phyloP scores from a whole-genome alignment of 1,284 basidiomycete species.

The Cutaneotrichosporon arboriforme region DNA sequence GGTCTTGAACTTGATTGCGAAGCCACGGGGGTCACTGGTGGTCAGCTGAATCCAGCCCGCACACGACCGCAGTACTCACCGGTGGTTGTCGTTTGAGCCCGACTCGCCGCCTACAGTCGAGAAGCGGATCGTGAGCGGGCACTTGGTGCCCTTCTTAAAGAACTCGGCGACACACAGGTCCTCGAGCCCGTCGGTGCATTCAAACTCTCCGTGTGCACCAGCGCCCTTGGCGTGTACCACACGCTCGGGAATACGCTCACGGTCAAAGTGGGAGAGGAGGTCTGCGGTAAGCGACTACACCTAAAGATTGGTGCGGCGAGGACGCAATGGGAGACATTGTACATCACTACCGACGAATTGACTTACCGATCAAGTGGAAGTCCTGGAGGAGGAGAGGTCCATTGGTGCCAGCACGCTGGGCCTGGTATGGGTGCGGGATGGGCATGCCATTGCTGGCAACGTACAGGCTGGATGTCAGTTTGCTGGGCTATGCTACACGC shows the following conservation, averaged over 20 bases:
- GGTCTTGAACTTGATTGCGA: slow-evolving; percentile 83
- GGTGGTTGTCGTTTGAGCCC: slow-evolving; percentile 79
- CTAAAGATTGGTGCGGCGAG: background rate
- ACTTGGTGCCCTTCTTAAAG: slow-evolving; percentile 69
- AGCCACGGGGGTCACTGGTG: slow-evolving; percentile 73
- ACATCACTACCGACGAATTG: too few species aligned
- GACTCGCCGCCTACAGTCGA: slow-evolving; percentile 61
- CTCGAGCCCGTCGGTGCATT: slow-evolving; percentile 73
- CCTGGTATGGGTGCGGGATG: slow-evolving; percentile 57
- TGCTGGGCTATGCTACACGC: background rate
- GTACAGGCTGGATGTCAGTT: slow-evolving; percentile 52
- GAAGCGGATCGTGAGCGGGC: slow-evolving; percentile 49
- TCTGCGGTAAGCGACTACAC: slow-evolving; percentile 35
- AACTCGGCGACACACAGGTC: slow-evolving; percentile 71
- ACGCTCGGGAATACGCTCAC: slow-evolving; percentile 92
- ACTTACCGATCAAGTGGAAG: slow-evolving; percentile 44
- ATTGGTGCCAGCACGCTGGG: slow-evolving; percentile 65
- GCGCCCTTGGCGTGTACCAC: slow-evolving; percentile 57
- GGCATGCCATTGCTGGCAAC: slow-evolving; percentile 76
- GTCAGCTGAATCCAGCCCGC: background rate
- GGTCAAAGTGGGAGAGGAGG: slow-evolving; percentile 82
- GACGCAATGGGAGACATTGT: background rate
- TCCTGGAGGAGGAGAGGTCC: slow-evolving; percentile 86
- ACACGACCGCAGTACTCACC: too few species aligned
- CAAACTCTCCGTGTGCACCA: slow-evolving; percentile 85